phyloP scores from a whole-genome alignment of 257 asterid species.

The Knoxia roxburghii region DNA sequence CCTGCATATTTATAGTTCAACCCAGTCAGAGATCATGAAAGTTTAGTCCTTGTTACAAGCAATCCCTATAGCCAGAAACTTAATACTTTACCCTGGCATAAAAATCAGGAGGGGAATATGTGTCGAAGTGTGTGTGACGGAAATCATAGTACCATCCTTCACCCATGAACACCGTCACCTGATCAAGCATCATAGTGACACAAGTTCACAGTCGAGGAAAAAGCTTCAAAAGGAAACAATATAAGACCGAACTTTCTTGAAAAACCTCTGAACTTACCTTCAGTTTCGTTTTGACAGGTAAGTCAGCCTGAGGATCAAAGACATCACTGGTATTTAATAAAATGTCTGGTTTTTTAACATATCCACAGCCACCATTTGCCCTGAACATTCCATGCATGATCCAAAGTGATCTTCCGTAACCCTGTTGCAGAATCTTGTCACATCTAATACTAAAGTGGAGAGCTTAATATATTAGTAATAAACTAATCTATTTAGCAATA shows the following conservation, averaged over 20 bases:
- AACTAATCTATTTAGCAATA: neutral
- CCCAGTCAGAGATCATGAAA: neutral
- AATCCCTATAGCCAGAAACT: neutral
- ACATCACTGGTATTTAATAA: slow-evolving; percentile 53
- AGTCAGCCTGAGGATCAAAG: slow-evolving; percentile 51
- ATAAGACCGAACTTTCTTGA: neutral
- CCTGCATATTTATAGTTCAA: slow-evolving; percentile 30
- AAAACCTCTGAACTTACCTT: slow-evolving; percentile 43
- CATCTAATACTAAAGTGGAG: no score
- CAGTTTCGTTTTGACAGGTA: slow-evolving; percentile 62
- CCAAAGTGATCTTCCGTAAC: slow-evolving; percentile 94
- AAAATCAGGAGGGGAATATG: slow-evolving; percentile 90
- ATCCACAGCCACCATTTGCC: slow-evolving; percentile 91
- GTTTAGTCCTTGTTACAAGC: neutral
- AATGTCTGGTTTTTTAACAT: slow-evolving; percentile 72
- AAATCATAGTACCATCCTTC: slow-evolving; percentile 92
- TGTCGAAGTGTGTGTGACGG: slow-evolving; percentile 63
- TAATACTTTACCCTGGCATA: slow-evolving; percentile 59
- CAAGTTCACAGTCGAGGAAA: neutral
- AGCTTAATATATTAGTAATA: no score
- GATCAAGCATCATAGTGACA: slow-evolving; percentile 17
- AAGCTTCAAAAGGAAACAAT: neutral
- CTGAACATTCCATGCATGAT: slow-evolving; percentile 92
- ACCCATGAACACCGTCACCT: slow-evolving; percentile 90
- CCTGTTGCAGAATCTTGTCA: slow-evolving; percentile 39